A percentile compares a stretch with the other conserved stretches of the same genome.
phyloP scores from a whole-genome alignment of 2,329 filamentous ascomycete species.

The Xylaria sp. region DNA sequence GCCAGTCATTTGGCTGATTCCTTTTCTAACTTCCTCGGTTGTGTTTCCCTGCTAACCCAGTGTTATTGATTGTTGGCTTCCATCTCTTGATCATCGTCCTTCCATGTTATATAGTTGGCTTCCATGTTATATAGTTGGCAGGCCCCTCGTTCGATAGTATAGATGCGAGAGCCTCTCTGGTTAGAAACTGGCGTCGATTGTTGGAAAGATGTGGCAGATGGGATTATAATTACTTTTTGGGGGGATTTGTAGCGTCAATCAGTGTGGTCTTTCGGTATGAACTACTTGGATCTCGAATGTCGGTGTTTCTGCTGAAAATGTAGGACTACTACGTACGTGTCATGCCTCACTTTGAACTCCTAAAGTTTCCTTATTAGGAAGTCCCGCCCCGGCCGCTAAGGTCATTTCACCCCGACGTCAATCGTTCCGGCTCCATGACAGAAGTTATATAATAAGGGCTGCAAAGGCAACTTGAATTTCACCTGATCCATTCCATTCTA shows the following conservation, averaged over 20 bases:
- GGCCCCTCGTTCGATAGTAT: neutral
- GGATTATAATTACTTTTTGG: too few relatives aligned
- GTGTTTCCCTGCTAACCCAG: too few relatives aligned
- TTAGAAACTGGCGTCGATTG: neutral
- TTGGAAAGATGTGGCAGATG: neutral
- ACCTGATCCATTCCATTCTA: neutral
- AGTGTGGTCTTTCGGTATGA: too few relatives aligned
- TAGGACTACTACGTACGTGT: too few relatives aligned
- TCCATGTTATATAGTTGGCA: neutral
- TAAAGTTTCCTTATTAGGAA: too few relatives aligned
- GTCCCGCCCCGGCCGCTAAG: neutral
- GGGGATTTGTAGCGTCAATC: too few relatives aligned
- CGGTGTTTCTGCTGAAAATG: too few relatives aligned
- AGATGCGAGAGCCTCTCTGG: neutral
- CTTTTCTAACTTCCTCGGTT: neutral
- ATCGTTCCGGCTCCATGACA: neutral
- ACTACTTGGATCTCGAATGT: too few relatives aligned
- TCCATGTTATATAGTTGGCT: too few relatives aligned
- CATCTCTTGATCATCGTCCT: too few relatives aligned
- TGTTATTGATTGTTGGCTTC: too few relatives aligned
- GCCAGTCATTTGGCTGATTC: neutral
- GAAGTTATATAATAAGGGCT: neutral
- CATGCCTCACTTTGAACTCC: too few relatives aligned
- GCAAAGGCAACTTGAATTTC: neutral
- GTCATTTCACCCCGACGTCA: neutral